phyloP scores from a whole-genome alignment of 441 rosid genomes.

The Arabidopsis hybrid region DNA sequence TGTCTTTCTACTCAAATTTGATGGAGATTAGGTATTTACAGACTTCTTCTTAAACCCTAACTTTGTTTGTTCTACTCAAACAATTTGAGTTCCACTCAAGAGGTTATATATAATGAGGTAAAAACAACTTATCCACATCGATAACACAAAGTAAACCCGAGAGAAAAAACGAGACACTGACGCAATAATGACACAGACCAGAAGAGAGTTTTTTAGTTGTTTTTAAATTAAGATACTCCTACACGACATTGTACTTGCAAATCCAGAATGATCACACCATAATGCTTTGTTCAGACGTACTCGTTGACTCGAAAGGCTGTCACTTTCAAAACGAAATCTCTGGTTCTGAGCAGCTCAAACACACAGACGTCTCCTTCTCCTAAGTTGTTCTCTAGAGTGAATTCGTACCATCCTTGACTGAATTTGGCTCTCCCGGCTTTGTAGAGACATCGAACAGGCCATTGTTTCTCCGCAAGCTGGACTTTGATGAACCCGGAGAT shows the following conservation, averaged over 20 bases:
- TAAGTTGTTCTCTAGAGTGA: slow-evolving; percentile 82
- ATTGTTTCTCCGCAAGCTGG: slow-evolving; percentile 79
- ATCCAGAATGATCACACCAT: slow-evolving; percentile 30
- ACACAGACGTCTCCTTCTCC: slow-evolving; percentile 98
- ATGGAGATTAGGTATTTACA: slow-evolving; percentile 47
- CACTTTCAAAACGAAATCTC: slow-evolving; percentile 90
- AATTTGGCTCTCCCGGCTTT: slow-evolving; percentile 92
- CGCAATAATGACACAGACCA: slow-evolving; percentile 7
- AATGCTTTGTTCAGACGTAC: slow-evolving; percentile 41
- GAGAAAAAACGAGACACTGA: slow-evolving; percentile 27
- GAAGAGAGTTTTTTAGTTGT: slow-evolving; percentile 23
- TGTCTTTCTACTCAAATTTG: background rate
- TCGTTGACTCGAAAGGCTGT: slow-evolving; percentile 69
- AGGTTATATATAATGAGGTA: slow-evolving; percentile 36
- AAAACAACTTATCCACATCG: slow-evolving; percentile 42
- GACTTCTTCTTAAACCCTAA: slow-evolving; percentile 30
- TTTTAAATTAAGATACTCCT: slow-evolving; percentile 37
- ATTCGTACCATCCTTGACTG: slow-evolving; percentile 97
- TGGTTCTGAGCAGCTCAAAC: slow-evolving; percentile 75
- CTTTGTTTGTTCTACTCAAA: slow-evolving; percentile 31
- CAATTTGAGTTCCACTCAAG: slow-evolving; percentile 36
- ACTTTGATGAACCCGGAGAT: slow-evolving; percentile 91
- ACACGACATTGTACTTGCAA: slow-evolving; percentile 29
- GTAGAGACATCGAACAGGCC: slow-evolving; percentile 93
- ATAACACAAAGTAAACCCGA: slow-evolving; percentile 22